Base-by-base conservation (phyloP, 495 filamentous ascomycete genomes). In the Lasiosphaeriaceae sp. region DNA sequence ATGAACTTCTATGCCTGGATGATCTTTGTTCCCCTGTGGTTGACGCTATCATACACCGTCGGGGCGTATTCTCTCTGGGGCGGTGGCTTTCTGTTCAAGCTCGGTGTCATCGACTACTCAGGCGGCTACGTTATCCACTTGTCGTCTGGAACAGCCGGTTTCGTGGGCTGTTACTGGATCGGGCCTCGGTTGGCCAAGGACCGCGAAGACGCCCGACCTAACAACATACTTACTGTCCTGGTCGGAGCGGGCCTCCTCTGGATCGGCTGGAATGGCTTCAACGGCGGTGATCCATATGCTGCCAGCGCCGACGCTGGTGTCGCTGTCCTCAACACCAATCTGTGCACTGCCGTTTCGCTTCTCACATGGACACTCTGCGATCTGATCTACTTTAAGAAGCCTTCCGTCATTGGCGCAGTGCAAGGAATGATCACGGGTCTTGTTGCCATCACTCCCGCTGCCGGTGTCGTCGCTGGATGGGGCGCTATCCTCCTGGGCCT, bases 101-200 rank as follows among this genome's bases (percentile, higher is more conserved):
- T 74, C 47, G 80, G 80, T 39, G 76, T 81, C 48, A 71, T 83
- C 50, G 80, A 83, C 57, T 83, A 83, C 65, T 83, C 80, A 7
- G 80, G 80, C 46, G 80, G 80, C 47, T 83, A 83, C 57, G 80
- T 83, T 52, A 83, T 83, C 62, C 80, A 83, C 62, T 60, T 83
- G 6, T 77, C 74, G 34, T 81, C 80, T 31, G 80, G 80, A 3
- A 83, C 80, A 7, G 80, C 80, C 1, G 80, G 78, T 7, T 82
- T 81, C 55, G 71, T 80, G 0, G 79, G 75, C 48, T 76, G 77
- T 21, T 81, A 71, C 66, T 82, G 75, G 77, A 70, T 83, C 54
- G 80, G 80, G 2, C 78, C 79, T 4, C 74, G 80, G n/a, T 62
- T 80, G 5, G 65, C 74, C 46, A 56, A 70, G 11, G 80, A 83